Conservation (phyloP, 352 stramenopile species). For the Aphanomyces invadans region DNA sequence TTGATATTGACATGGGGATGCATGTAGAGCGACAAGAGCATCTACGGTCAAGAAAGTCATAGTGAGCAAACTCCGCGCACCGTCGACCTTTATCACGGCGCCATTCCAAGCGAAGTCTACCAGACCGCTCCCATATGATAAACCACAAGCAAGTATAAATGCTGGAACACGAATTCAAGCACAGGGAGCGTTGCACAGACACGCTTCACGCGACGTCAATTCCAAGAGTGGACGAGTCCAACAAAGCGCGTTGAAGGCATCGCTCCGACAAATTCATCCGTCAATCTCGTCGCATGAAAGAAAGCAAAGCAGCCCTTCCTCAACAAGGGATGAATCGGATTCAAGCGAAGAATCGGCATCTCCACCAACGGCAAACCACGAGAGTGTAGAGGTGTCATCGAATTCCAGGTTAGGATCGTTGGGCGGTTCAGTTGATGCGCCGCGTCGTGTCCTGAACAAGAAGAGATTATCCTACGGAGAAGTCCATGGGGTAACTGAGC, state of each 20-base stretch:
- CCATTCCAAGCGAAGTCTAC: background rate
- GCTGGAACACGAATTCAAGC: too few relatives aligned
- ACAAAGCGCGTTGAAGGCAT: background rate
- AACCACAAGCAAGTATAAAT: background rate
- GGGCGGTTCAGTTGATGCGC: background rate
- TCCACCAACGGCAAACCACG: too few relatives aligned
- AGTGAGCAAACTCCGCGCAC: background rate
- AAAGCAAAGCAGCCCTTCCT: too few relatives aligned
- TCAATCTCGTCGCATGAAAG: background rate
- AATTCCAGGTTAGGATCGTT: background rate
- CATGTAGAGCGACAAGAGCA: background rate
- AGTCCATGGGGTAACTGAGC: background rate
- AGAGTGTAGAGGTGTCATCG: background rate
- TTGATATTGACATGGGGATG: too few relatives aligned
- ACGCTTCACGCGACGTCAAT: too few relatives aligned
- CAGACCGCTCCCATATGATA: background rate
- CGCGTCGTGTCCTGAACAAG: conserved; percentile 1
- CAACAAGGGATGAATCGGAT: too few relatives aligned
- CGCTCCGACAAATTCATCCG: background rate
- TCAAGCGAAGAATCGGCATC: too few relatives aligned
- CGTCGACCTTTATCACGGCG: background rate
- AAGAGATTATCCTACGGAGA: background rate
- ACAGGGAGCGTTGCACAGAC: too few relatives aligned
- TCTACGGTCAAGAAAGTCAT: background rate
- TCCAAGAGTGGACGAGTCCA: background rate